Percentiles rank a stretch among this genome's conserved stretches.
Conservation (phyloP, 192 early-diverging fungal species). For the Irineochytrium annulatum region DNA sequence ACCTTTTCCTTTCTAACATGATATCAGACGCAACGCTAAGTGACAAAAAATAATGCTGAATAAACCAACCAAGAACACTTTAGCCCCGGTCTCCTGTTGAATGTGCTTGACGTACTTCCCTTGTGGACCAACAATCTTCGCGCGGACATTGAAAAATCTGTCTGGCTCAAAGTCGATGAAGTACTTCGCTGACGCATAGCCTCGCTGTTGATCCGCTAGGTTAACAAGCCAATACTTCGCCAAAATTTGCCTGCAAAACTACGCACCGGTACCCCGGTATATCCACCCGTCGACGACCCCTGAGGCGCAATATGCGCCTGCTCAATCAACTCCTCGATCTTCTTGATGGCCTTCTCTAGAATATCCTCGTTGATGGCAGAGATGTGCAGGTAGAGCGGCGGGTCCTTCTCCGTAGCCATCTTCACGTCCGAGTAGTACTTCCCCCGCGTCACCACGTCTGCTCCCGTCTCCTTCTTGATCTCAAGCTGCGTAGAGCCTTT, state of each 20-base stretch:
- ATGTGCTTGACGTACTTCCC: conserved; percentile 85
- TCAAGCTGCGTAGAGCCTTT: conserved; percentile 69
- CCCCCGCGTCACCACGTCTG: conserved; percentile 72
- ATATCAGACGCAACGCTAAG: neutral
- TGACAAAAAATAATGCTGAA: too few relatives aligned
- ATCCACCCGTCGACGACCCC: conserved; percentile 3
- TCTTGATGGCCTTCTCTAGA: conserved; percentile 67
- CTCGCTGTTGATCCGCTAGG: conserved; percentile 14
- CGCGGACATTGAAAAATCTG: conserved; percentile 69
- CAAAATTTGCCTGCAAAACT: neutral
- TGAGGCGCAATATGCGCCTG: conserved; percentile 38
- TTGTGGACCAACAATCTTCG: conserved; percentile 82
- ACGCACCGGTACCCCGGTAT: neutral
- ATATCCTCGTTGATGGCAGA: conserved; percentile 61
- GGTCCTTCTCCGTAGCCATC: conserved; percentile 71
- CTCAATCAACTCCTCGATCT: conserved; percentile 74
- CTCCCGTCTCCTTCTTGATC: conserved; percentile 74
- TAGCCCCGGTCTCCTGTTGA: conserved; percentile 69
- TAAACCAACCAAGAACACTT: conserved; percentile 35
- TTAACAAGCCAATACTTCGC: neutral
- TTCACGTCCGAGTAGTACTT: conserved; percentile 71
- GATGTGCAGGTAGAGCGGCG: conserved; percentile 76
- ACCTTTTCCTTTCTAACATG: conserved; percentile 75
- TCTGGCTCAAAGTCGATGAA: conserved; percentile 67
- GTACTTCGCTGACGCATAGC: conserved; percentile 51